These are phyloP conservation scores for Leccinum longicurvipes DNA, from an alignment of 768 basidiomycete species.

Conservation along the genomic window DNA sequence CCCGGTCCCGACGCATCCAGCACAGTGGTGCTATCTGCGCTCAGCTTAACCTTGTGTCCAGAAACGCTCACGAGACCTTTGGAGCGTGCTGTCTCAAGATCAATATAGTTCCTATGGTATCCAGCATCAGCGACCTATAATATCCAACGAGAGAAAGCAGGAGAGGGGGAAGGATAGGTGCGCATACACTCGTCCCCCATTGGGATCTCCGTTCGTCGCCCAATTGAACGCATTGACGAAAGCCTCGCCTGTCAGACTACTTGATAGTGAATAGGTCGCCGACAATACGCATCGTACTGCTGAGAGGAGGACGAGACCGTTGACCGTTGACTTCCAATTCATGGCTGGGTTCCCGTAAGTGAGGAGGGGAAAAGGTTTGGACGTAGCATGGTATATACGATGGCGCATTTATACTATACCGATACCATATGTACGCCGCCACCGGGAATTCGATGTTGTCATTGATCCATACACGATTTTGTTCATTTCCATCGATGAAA, in stretches of 20 bases:
- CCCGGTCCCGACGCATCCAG: slow-evolving; percentile 32
- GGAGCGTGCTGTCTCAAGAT: slow-evolving; percentile 46
- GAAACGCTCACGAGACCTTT: slow-evolving; percentile 58
- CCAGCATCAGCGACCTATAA: neutral
- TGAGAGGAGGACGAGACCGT: slow-evolving; percentile 9
- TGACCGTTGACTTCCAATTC: neutral
- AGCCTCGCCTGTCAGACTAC: slow-evolving; percentile 44
- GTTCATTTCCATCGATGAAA: neutral
- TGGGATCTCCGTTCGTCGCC: slow-evolving; percentile 27
- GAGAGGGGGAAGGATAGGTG: neutral
- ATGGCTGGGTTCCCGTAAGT: neutral
- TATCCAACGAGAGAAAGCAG: neutral
- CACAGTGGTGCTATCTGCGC: slow-evolving; percentile 32
- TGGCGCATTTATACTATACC: neutral
- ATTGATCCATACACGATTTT: neutral
- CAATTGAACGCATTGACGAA: slow-evolving; percentile 41
- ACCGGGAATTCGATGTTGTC: neutral
- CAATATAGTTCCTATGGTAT: slow-evolving; percentile 39
- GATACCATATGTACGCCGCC: neutral
- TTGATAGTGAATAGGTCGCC: slow-evolving; percentile 45
- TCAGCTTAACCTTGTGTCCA: slow-evolving; percentile 36
- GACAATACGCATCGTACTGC: slow-evolving; percentile 20
- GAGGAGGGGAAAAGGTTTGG: neutral
- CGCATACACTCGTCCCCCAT: slow-evolving; percentile 28
- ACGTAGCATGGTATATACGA: neutral